These are phyloP conservation scores for Escovopsis sp. DNA, from an alignment of 2,329 filamentous ascomycete genomes.

Conservation along the genomic window DNA sequence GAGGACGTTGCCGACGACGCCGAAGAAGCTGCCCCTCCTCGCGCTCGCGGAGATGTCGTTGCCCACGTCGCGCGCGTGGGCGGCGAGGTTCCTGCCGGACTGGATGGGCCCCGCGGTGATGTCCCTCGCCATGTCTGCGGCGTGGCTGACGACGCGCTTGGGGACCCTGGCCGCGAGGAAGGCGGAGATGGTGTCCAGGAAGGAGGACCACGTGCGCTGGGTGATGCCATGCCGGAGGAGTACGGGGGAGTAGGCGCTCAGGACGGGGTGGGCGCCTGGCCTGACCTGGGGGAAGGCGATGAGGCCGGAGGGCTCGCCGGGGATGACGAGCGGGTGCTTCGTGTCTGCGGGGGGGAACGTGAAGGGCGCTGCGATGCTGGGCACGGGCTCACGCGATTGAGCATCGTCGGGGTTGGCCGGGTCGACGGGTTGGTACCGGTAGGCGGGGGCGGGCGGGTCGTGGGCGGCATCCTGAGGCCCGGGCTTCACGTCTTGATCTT, in stretches of 20 bases:
- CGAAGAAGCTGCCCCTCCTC: conserved; percentile 25
- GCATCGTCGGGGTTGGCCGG: no score
- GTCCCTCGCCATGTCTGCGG: conserved; percentile 24
- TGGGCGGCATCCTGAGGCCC: no score
- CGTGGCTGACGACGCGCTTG: conserved; percentile 28
- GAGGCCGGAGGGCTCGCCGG: no score
- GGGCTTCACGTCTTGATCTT: no score
- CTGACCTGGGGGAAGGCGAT: conserved; percentile 27
- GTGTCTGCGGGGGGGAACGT: no score
- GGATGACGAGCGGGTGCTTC: no score
- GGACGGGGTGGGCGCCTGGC: conserved; percentile 22
- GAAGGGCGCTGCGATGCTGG: no score
- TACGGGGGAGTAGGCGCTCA: conserved; percentile 22
- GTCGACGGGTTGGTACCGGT: no score
- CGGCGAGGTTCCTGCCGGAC: conserved; percentile 21
- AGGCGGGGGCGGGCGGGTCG: no score
- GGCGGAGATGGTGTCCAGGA: conserved; percentile 27
- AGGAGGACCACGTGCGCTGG: conserved; percentile 19
- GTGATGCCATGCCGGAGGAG: conserved; percentile 25
- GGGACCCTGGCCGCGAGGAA: conserved; percentile 31
- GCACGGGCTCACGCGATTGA: no score
- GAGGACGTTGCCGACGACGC: conserved; percentile 21
- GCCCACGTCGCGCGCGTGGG: conserved; percentile 23
- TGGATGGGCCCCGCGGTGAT: conserved; percentile 21
- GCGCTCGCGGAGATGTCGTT: conserved; percentile 21